A percentile compares a stretch with the other conserved stretches of the same genome.
phyloP scores from a whole-genome alignment of 495 filamentous ascomycete genomes.

The Penicillium diatomitis region DNA sequence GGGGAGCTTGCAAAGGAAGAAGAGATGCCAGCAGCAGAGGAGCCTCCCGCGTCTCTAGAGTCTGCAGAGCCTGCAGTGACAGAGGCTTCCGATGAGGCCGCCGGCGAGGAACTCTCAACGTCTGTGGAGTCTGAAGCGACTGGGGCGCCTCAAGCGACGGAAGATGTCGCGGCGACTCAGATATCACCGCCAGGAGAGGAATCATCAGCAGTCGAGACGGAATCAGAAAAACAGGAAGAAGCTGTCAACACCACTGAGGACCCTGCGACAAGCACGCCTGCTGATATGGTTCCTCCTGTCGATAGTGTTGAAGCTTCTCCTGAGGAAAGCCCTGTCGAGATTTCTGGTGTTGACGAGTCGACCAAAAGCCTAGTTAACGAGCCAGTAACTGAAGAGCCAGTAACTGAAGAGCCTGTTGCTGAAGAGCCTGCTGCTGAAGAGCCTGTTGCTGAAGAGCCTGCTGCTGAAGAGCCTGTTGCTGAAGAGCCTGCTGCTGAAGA shows the following conservation, averaged over 20 bases:
- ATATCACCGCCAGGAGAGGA: too few species aligned
- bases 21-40: constrained; percentile 1
- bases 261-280: neutral
- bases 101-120: neutral
- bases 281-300: neutral
- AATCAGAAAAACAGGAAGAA: too few species aligned
- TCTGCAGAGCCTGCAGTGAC: neutral
- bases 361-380: too few species aligned
- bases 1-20: neutral
- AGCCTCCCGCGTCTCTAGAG: neutral
- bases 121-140: too few species aligned
- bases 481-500: constrained; percentile 1
- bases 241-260: too few species aligned
- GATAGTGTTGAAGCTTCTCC: too few species aligned
- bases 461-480: constrained; percentile 2
- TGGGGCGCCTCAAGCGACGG: too few species aligned
- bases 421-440: constrained; percentile 1
- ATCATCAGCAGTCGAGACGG: too few species aligned
- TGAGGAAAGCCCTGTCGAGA: too few species aligned
- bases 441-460: neutral
- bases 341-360: too few species aligned
- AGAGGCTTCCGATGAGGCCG: neutral
- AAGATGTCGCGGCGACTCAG: too few species aligned
- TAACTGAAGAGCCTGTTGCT: neutral
- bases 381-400: neutral